These are phyloP conservation scores for Aspergillus persii DNA, from an alignment of 2,329 filamentous ascomycete species.

Conservation along the genomic window DNA sequence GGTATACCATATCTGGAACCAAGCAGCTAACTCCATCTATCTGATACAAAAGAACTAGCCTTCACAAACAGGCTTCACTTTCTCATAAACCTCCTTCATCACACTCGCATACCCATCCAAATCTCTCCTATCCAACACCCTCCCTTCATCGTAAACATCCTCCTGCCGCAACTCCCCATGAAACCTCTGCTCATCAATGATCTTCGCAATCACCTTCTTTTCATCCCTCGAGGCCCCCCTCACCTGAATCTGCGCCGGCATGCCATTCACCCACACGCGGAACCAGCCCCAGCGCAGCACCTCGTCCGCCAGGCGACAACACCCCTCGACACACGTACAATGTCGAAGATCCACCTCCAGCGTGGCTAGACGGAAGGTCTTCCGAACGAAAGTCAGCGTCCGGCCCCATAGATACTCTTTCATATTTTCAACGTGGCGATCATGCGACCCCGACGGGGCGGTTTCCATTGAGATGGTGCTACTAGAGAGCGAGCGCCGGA, in stretches of 20 bases:
- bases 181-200: neutral
- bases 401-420: constrained; percentile 22
- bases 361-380: constrained; percentile 14
- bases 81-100: neutral
- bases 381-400: constrained; percentile 22
- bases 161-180: neutral
- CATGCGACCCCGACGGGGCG: constrained; percentile 1
- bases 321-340: constrained; percentile 17
- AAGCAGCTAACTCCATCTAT: neutral
- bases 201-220: neutral
- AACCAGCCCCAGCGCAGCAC: constrained; percentile 20
- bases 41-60: neutral
- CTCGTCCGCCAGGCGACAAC: constrained; percentile 19
- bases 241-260: constrained; percentile 17
- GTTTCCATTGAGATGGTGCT: neutral
- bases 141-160: neutral
- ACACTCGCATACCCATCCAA: constrained; percentile 7
- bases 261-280: constrained; percentile 15
- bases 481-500: neutral
- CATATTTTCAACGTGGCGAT: constrained; percentile 15
- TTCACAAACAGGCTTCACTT: neutral
- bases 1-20: neutral
- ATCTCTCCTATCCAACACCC: neutral
- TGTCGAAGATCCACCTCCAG: constrained; percentile 18
- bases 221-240: neutral